Evolutionary conservation across 2,329 filamentous ascomycete genomes (phyloP).

Genomic region (Zymoseptoria tritici): DNA sequence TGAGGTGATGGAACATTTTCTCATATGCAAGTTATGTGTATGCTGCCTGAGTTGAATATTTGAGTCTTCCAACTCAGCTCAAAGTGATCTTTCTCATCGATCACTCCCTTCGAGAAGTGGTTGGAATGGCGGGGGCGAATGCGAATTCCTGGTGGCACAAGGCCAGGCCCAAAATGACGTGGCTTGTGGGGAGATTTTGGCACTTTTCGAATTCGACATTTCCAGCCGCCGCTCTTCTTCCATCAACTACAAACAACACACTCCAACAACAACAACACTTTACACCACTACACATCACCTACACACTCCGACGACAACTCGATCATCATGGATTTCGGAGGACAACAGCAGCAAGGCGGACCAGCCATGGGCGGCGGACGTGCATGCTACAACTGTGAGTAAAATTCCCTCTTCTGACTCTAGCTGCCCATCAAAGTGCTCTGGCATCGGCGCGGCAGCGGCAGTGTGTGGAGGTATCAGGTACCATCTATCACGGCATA

Average conservation of each 20-base stretch:
- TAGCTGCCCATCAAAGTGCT: background rate
- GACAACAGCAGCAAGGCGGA: conserved; percentile 8
- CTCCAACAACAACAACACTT: background rate
- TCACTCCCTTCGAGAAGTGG: too few species aligned
- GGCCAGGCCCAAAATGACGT: background rate
- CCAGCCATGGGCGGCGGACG: conserved; percentile 35
- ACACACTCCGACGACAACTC: background rate
- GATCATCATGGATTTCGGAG: background rate
- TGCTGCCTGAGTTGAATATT: too few species aligned
- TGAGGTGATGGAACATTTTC: too few species aligned
- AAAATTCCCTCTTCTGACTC: background rate
- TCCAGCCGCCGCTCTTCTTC: background rate
- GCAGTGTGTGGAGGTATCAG: background rate
- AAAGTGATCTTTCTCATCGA: background rate
- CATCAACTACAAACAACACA: background rate
- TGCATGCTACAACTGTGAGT: conserved; percentile 55
- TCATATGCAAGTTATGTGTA: too few species aligned
- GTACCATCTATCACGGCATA: background rate
- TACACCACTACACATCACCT: background rate
- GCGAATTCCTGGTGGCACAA: background rate
- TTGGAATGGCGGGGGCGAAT: background rate
- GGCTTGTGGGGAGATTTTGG: background rate
- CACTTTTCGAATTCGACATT: background rate
- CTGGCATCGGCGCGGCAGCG: background rate
- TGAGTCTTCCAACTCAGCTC: too few species aligned